Evolutionary conservation across 345 rosid species (phyloP).

Genomic region (Schrenkiella parvula): DNA sequence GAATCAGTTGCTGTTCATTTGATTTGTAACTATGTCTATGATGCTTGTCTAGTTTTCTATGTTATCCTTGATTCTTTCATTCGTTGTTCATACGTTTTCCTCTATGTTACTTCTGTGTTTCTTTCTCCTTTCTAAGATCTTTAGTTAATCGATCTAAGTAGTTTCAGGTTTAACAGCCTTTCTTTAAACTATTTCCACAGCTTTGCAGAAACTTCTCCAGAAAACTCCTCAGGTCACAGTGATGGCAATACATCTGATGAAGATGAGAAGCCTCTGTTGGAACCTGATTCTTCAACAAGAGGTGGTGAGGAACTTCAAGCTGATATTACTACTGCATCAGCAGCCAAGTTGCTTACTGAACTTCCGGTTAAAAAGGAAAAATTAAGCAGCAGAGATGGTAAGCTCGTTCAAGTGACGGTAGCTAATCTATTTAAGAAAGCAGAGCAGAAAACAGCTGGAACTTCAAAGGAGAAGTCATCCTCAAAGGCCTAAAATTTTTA

Average conservation of each 20-base stretch:
- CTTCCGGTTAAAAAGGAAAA: conserved; percentile 37
- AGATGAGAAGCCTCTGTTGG: conserved; percentile 39
- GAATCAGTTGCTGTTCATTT: not conserved
- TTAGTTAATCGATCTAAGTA: conserved; percentile 2
- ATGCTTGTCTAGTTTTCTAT: not conserved
- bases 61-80: not conserved
- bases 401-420: conserved; percentile 77
- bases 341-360: conserved; percentile 24
- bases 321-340: conserved; percentile 24
- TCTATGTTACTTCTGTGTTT: not conserved
- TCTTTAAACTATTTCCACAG: conserved; percentile 34
- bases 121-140: not conserved
- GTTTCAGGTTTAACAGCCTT: not conserved
- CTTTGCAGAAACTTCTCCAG: conserved; percentile 60
- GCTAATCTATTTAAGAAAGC: conserved; percentile 71
- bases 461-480: conserved; percentile 22
- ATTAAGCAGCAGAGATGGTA: conserved; percentile 30
- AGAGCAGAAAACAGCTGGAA: conserved; percentile 42
- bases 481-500: not conserved
- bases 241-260: conserved; percentile 37
- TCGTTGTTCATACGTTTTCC: not conserved
- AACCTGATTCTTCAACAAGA: conserved; percentile 24
- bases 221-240: conserved; percentile 44
- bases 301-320: conserved; percentile 15
- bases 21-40: not conserved